Evolutionary conservation across 495 filamentous ascomycete genomes (phyloP), one percentile per base, ranked within the genome.

Genomic region (Aspergillus affinis): DNA sequence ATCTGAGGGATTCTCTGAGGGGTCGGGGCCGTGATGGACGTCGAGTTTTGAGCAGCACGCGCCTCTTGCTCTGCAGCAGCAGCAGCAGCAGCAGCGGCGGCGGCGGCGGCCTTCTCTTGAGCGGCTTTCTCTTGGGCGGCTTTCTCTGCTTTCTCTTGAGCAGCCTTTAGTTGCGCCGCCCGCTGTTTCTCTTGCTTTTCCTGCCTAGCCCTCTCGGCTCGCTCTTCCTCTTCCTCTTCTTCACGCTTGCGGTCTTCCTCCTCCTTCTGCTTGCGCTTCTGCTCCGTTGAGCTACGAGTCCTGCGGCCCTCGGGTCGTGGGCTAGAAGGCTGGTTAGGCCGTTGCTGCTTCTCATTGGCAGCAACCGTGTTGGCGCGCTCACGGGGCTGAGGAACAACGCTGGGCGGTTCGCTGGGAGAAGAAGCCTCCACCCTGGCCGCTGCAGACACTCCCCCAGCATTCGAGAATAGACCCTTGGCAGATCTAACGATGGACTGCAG

Each of bases 401-500:
- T 58, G 21, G 66, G 68, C 29, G 36, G 7, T 8, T 71, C 65
- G n/a, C 72, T 70, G 36, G 76, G 73, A 15, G 75, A 76, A 6
- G 82, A 84, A 13, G 76, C 74, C 58, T 88, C 85, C 51, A 88
- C 73, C 67, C 89, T 92, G 8, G 88, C 86, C 57, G 92, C 88
- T 21, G 89, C 90, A 65, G 88, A 91, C 51, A 89, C 79, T 50
- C 87, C 85, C 23, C 90, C 91, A 65, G 89, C 90, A 59, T 86
- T 93, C 17, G 88, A 88, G 60, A 96, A 88, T 48, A 95, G 81
- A 18, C 87, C 90, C 68, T 89, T 92, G 15, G 92, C 92, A 41
- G 88, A 89, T 69, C 91, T 90, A 61, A 97, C 78, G 55, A 95
- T 90, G 9, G 92, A 94, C 46, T 91, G 91, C 36, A 97, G 75